phyloP scores from a whole-genome alignment of 306 rosid species.

The Malus orientalis region DNA sequence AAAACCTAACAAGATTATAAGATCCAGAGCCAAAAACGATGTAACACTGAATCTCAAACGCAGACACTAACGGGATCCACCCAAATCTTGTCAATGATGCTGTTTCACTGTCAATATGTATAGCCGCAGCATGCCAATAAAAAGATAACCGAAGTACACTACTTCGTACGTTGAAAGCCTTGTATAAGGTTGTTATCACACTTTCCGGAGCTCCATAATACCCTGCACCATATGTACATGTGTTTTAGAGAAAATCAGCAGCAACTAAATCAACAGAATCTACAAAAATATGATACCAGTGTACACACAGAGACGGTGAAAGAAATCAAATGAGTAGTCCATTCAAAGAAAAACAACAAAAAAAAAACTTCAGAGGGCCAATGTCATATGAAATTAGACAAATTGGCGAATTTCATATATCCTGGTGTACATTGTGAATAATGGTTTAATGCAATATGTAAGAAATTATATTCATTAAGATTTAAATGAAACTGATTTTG shows the following conservation, averaged over 20 bases:
- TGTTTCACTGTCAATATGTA: constrained; percentile 21
- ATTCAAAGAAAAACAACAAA: background rate
- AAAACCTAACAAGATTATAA: background rate
- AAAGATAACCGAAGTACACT: constrained; percentile 7
- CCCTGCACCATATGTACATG: constrained; percentile 22
- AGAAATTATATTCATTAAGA: background rate
- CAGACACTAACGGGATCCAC: background rate
- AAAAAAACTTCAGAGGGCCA: background rate
- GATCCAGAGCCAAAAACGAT: constrained; percentile 13
- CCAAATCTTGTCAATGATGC: constrained; percentile 25
- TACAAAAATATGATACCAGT: background rate
- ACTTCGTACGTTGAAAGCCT: constrained; percentile 21
- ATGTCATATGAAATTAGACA: background rate
- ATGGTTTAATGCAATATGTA: background rate
- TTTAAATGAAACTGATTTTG: background rate
- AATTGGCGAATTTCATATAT: too few relatives aligned
- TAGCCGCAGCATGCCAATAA: constrained; percentile 19
- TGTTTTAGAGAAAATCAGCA: constrained; percentile 4
- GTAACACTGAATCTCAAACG: constrained; percentile 2
- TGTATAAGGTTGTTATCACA: constrained; percentile 33
- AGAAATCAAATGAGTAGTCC: background rate
- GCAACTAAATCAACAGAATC: background rate
- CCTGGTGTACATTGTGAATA: background rate
- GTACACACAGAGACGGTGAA: background rate
- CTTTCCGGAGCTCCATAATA: constrained; percentile 24